Base-by-base conservation (phyloP, 331 rosid species). In the Acacia pycnantha region DNA sequence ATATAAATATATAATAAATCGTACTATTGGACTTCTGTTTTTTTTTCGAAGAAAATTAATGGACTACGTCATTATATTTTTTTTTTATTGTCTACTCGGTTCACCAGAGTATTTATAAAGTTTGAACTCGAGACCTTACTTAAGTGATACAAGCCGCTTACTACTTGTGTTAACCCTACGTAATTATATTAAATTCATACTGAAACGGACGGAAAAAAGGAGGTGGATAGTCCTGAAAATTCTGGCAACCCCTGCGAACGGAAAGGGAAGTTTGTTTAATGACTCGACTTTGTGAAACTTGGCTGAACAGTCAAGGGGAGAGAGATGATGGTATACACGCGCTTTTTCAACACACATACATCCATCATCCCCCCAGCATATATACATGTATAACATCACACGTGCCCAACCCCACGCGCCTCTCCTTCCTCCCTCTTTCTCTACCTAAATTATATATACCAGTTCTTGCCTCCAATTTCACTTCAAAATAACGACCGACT, bases 351-450 rank as follows among this genome's bases (percentile, higher is more conserved):
- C 19, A 50, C 56, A 15, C 66, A 8, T 29, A 37, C 64, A 73
- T 72, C 62, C 61, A 18, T 70, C 58, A 43, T 31, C 4, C 22
- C 47, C 11, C 31, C 31, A 19, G 22, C 64, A 18, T 16, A n/a
- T 82, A 81, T 67, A 26, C 88, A 16, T 4, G 56, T 6, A 87
- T 73, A 9, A 19, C 84, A 89, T 79, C 4, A 6, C 83, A 47
- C 79, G 74, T 2, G 47, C 4, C 18, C 35, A 67, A 56, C 22
- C 62, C 26, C 47, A 29, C 43, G 13, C 4, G 10, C 81, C 43
- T 67, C 76, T 73, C 31, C 51, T 77, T 78, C 50, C 77, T 65
- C 11, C 40, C 77, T 53, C 14, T 50, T 16, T 46, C 61, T 8
- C 58, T 88, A 1, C 65, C 65, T 24, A 6, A 35, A 2, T 8